Percentiles rank a stretch among this genome's conserved stretches.
Conservation (phyloP, 2,329 filamentous ascomycete species). For the Fusarium continuum region DNA sequence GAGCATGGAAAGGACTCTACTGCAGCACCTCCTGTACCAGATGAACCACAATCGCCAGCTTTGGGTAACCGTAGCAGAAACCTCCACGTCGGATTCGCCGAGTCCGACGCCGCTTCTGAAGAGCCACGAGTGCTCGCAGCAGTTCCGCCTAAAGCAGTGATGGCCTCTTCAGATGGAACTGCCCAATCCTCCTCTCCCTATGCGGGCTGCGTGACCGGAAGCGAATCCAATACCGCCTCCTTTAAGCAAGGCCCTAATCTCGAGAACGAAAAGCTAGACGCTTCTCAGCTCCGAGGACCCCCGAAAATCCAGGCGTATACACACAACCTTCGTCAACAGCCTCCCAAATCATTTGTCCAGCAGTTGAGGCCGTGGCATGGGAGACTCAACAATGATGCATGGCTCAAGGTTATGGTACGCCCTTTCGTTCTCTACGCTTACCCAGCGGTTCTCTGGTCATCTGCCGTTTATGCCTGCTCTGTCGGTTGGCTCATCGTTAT, state of each 20-base stretch:
- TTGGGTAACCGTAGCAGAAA: constrained; percentile 43
- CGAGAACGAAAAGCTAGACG: constrained; percentile 55
- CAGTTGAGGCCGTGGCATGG: constrained; percentile 82
- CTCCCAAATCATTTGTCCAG: constrained; percentile 75
- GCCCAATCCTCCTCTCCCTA: background rate
- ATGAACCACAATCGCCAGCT: constrained; percentile 8
- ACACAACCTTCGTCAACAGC: constrained; percentile 70
- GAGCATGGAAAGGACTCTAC: constrained; percentile 56
- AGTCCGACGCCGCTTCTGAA: constrained; percentile 14
- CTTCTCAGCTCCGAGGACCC: constrained; percentile 47
- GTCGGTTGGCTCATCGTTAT: constrained; percentile 96
- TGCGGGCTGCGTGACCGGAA: constrained; percentile 24
- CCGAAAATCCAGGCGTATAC: constrained; percentile 69
- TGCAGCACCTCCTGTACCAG: constrained; percentile 56
- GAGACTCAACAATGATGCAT: constrained; percentile 78
- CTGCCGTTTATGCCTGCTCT: constrained; percentile 84
- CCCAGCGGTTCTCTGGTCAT: constrained; percentile 88
- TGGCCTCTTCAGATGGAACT: background rate
- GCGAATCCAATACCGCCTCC: constrained; percentile 37
- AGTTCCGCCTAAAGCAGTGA: constrained; percentile 1
- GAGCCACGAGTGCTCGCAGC: constrained; percentile 1
- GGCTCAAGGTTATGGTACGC: constrained; percentile 78
- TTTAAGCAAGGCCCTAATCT: constrained; percentile 45
- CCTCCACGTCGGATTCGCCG: constrained; percentile 67
- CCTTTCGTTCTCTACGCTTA: constrained; percentile 90